phyloP scores from a whole-genome alignment of 176 grass and related monocot species.

The Echinochloa phyllopogon region DNA sequence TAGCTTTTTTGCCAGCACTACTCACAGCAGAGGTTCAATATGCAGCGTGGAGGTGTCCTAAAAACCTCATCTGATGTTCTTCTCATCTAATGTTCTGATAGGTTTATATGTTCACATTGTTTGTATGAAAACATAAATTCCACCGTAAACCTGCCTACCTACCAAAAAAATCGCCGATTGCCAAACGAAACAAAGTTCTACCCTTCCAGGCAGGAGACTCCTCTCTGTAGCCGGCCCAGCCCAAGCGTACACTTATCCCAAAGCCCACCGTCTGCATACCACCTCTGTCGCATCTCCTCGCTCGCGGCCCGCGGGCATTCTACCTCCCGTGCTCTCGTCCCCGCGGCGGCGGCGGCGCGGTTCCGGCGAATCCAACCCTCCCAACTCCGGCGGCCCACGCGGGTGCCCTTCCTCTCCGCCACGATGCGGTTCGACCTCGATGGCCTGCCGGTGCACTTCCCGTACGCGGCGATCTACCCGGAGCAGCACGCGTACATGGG shows the following conservation, averaged over 20 bases:
- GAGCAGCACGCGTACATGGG: conserved; percentile 96
- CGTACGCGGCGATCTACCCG: conserved; percentile 92
- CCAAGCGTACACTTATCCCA: neutral
- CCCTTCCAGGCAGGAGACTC: too few relatives aligned
- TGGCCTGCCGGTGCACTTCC: conserved; percentile 80
- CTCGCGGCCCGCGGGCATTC: neutral
- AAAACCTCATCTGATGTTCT: too few relatives aligned
- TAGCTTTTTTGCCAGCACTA: too few relatives aligned
- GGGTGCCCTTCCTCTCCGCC: conserved; percentile 48
- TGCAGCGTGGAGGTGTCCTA: too few relatives aligned
- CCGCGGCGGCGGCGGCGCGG: conserved; percentile 24
- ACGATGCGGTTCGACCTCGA: conserved; percentile 43
- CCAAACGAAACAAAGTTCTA: too few relatives aligned
- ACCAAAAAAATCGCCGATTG: too few relatives aligned
- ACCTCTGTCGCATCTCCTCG: neutral
- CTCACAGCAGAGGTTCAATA: too few relatives aligned
- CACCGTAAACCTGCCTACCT: too few relatives aligned
- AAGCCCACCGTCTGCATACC: conserved; percentile 1
- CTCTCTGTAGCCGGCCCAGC: neutral
- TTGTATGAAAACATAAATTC: too few relatives aligned
- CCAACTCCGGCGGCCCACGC: neutral
- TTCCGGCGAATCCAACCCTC: neutral
- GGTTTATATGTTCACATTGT: too few relatives aligned
- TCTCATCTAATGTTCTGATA: too few relatives aligned
- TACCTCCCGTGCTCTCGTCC: conserved; percentile 32